These are phyloP conservation scores for Phylloporus scabripes DNA, from an alignment of 768 basidiomycete genomes.

Conservation along the genomic window DNA sequence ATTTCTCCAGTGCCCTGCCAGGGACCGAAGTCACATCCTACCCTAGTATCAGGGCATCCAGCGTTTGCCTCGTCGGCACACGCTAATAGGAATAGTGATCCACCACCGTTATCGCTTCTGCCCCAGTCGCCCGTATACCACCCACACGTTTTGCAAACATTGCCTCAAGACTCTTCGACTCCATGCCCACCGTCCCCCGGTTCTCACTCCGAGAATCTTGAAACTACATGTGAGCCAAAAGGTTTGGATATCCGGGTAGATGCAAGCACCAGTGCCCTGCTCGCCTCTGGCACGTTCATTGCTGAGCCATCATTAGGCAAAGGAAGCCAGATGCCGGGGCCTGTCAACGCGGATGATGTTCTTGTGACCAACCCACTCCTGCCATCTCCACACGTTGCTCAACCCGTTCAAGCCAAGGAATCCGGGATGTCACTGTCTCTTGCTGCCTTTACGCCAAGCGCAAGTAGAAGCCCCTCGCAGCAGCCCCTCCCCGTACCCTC, in stretches of 20 bases:
- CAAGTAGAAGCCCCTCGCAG: constrained; percentile 14
- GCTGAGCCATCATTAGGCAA: background rate
- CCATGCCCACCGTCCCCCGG: background rate
- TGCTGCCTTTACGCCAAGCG: constrained; percentile 1
- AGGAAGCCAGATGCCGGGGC: background rate
- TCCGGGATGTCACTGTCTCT: background rate
- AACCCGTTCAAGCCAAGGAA: background rate
- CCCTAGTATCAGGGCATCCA: background rate
- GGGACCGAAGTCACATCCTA: background rate
- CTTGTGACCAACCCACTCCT: background rate
- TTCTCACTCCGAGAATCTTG: constrained; percentile 1
- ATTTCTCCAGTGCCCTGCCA: constrained; percentile 3
- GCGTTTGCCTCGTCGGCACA: background rate
- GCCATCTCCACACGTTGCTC: constrained; percentile 2
- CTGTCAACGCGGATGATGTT: background rate
- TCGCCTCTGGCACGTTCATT: background rate
- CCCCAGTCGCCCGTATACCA: background rate
- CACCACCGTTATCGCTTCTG: background rate
- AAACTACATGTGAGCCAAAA: background rate
- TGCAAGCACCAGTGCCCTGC: background rate
- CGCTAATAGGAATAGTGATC: background rate
- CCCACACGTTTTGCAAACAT: background rate
- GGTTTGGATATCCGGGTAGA: background rate
- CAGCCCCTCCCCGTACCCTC: constrained; percentile 2
- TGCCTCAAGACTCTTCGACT: background rate